Evolutionary conservation across 1,284 basidiomycete species (phyloP).

Genomic region (Microbotryum lychnidis-dioicae): DNA sequence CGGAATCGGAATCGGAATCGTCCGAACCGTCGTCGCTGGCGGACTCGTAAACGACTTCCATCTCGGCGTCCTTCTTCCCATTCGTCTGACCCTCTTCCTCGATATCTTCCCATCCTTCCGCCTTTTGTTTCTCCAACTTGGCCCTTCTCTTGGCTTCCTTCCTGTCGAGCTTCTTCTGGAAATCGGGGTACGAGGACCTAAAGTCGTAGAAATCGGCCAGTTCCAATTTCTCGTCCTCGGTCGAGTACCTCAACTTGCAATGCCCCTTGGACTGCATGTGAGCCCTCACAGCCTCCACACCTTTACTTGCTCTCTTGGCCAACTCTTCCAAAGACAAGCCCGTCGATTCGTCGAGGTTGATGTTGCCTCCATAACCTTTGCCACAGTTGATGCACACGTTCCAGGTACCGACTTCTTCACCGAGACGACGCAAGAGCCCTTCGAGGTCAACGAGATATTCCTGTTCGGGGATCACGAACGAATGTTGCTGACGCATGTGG

Average conservation of each 20-base stretch:
- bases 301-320: slow-evolving; percentile 31
- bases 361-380: slow-evolving; percentile 46
- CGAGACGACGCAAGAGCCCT: slow-evolving; percentile 78
- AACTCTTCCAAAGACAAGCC: slow-evolving; percentile 19
- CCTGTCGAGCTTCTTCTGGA: slow-evolving; percentile 39
- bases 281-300: slow-evolving; percentile 71
- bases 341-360: slow-evolving; percentile 46
- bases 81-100: slow-evolving; percentile 43
- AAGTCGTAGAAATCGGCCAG: slow-evolving; percentile 94
- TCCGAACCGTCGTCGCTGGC: slow-evolving; percentile 45
- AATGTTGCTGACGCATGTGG: slow-evolving; percentile 82
- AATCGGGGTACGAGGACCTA: slow-evolving; percentile 64
- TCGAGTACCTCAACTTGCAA: slow-evolving; percentile 90
- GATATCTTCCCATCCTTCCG: slow-evolving; percentile 43
- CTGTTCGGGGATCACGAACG: slow-evolving; percentile 93
- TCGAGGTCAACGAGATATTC: slow-evolving; percentile 78
- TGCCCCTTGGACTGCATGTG: slow-evolving; percentile 93
- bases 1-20: slow-evolving; percentile 22
- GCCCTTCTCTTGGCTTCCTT: slow-evolving; percentile 38
- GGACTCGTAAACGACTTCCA: slow-evolving; percentile 41
- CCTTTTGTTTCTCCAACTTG: slow-evolving; percentile 36
- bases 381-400: slow-evolving; percentile 86
- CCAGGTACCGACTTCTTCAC: slow-evolving; percentile 85
- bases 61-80: slow-evolving; percentile 42
- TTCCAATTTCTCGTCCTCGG: slow-evolving; percentile 70